These are phyloP conservation scores for Candida odintsovae DNA, from an alignment of 805 yeast species.

Conservation along the genomic window DNA sequence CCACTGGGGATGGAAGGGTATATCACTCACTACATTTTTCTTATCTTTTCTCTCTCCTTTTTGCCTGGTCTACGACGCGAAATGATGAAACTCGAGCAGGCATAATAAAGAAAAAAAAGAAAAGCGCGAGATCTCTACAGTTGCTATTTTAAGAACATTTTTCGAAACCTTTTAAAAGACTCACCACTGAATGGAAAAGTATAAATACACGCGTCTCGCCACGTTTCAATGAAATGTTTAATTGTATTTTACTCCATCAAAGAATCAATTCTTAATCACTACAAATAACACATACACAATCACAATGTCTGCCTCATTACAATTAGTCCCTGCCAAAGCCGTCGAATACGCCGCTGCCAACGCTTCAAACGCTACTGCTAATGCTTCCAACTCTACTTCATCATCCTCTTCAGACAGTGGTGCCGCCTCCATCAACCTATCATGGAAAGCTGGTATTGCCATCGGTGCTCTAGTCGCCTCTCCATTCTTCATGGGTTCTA, in stretches of 20 bases:
- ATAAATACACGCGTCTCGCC: neutral
- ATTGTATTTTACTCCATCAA: neutral
- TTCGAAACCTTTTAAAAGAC: neutral
- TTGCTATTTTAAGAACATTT: slow-evolving; percentile 1
- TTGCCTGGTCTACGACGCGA: neutral
- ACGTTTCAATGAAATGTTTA: too few relatives aligned
- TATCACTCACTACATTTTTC: too few relatives aligned
- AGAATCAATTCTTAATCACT: neutral
- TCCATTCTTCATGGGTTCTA: slow-evolving; percentile 27
- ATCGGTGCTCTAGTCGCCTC: slow-evolving; percentile 33
- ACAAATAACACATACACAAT: slow-evolving; percentile 1
- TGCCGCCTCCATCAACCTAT: slow-evolving; percentile 28
- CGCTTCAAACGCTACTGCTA: slow-evolving; percentile 12
- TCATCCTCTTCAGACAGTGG: slow-evolving; percentile 22
- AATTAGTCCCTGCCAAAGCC: slow-evolving; percentile 25
- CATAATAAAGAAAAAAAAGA: neutral
- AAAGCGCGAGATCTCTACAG: neutral
- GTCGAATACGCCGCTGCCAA: slow-evolving; percentile 22
- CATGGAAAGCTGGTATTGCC: slow-evolving; percentile 36
- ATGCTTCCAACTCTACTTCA: slow-evolving; percentile 10
- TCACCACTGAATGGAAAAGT: too few relatives aligned
- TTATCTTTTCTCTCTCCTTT: neutral
- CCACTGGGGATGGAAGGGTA: too few relatives aligned
- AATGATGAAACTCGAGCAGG: too few relatives aligned
- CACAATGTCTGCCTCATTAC: slow-evolving; percentile 17